Conservation (phyloP, 2,329 filamentous ascomycete species). For the Acarospora socialis region DNA sequence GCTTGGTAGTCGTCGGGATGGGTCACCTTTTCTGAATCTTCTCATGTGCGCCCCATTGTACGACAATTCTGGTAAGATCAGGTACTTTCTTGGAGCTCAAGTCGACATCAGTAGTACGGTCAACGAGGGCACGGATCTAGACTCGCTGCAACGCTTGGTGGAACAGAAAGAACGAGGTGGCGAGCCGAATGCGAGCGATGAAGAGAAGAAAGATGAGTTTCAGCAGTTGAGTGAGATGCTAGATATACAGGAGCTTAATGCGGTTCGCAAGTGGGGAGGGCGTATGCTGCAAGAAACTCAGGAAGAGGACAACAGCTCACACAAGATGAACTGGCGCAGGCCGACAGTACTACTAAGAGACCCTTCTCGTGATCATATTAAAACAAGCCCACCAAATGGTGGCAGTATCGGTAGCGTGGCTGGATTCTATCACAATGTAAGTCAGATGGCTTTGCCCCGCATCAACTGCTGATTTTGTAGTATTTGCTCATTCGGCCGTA, state of each 20-base stretch:
- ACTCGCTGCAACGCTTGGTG: conserved; percentile 10
- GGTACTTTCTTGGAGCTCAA: conserved; percentile 27
- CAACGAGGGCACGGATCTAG: conserved; percentile 23
- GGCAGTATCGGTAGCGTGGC: no score
- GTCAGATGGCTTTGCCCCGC: no score
- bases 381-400: no score
- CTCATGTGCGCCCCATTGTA: conserved; percentile 27
- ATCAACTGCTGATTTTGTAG: conserved; percentile 22
- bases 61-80: conserved; percentile 26
- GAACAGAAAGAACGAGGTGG: neutral
- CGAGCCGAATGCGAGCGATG: conserved; percentile 4
- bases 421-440: conserved; percentile 12
- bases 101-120: conserved; percentile 26
- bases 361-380: neutral
- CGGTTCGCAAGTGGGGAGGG: conserved; percentile 1
- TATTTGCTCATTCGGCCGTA: conserved; percentile 53
- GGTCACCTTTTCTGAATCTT: conserved; percentile 28
- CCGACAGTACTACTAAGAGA: neutral
- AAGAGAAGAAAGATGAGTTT: conserved; percentile 7
- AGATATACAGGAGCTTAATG: conserved; percentile 9
- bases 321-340: neutral
- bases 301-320: neutral
- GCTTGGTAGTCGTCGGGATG: conserved; percentile 18
- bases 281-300: conserved; percentile 4
- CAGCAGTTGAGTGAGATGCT: conserved; percentile 12